Base-by-base conservation (phyloP, 139 green algal genomes). In the Pycnococcus provasolii region DNA sequence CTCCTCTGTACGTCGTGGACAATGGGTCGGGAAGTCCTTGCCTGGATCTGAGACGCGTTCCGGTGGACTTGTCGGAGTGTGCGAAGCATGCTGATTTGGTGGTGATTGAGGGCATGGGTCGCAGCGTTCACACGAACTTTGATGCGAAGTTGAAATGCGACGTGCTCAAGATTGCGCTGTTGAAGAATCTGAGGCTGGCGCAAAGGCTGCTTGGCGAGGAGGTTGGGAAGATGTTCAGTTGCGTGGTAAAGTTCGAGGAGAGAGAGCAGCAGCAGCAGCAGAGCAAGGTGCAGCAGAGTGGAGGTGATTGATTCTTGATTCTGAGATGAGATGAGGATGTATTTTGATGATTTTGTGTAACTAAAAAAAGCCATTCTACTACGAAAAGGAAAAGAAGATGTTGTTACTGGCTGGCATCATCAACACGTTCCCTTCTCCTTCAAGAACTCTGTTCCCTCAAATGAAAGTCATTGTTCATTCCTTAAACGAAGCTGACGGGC, bases 91-190 rank as follows among this genome's bases (percentile, higher is more conserved):
- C 88, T 5, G 94, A 98, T 73, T 76, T 99, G 43, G 79, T 99
- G 8, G 81, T 99, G 39, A 84, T 99, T 39, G 91, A 96, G 70
- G 94, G 92, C 69, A 96, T 97, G 90, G 92, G 86, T 39, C 75
- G 90, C 1, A 87, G 88, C 5, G 78, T 99, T 8, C 80, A 85
- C 66, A 85, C 76, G 42, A 85, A 85, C 15, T 77, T 73, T 15
- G 41, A 69, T 59, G 63, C 74, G 1, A 58, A 42, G n/a, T 84
- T 84, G 67, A 61, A 53, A 9, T 96, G 91, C 67, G 86, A 95
- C 69, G 67, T 75, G 1, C 74, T 99, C 47, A 96, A 97, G 84
- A 84, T 99, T 43, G 90, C 91, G 7, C 96, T 97, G 90, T 91
- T 97, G 60, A 97, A 97, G 75, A 68, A 68, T 44, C 4, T 15